phyloP scores from a whole-genome alignment of 345 rosid species.

The Toxicodendron radicans region DNA sequence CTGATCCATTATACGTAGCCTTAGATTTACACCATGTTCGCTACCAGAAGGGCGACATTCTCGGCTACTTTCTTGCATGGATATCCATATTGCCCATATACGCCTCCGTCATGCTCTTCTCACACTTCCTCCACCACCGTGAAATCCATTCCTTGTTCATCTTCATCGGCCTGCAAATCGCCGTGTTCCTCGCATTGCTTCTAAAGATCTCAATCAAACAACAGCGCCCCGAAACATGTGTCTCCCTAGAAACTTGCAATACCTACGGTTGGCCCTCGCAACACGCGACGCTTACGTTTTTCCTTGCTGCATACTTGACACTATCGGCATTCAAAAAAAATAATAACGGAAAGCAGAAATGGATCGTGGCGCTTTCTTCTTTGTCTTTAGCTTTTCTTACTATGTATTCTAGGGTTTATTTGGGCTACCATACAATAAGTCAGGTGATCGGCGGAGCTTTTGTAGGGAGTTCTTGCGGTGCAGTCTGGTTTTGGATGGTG shows the following conservation, averaged over 20 bases:
- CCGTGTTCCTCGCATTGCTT: neutral
- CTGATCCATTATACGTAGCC: neutral
- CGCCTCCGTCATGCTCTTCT: neutral
- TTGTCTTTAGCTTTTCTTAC: neutral
- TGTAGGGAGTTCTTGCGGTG: neutral
- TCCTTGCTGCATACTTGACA: neutral
- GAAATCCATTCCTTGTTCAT: neutral
- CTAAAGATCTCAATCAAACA: neutral
- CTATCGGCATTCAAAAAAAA: neutral
- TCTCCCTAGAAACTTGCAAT: neutral
- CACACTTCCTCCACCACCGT: neutral
- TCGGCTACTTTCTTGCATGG: neutral
- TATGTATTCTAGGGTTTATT: neutral
- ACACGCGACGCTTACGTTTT: neutral
- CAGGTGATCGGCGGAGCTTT: neutral
- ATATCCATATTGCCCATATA: neutral
- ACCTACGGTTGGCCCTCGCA: constrained; percentile 4
- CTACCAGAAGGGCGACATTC: neutral
- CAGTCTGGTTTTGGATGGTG: constrained; percentile 3
- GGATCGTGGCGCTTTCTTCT: neutral
- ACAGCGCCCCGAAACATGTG: neutral
- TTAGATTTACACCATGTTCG: neutral
- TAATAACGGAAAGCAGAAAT: neutral
- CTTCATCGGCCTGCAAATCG: neutral
- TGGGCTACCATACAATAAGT: neutral